phyloP scores from a whole-genome alignment of 371 early-diverging fungal genomes.

The Fennellomyces sp. region DNA sequence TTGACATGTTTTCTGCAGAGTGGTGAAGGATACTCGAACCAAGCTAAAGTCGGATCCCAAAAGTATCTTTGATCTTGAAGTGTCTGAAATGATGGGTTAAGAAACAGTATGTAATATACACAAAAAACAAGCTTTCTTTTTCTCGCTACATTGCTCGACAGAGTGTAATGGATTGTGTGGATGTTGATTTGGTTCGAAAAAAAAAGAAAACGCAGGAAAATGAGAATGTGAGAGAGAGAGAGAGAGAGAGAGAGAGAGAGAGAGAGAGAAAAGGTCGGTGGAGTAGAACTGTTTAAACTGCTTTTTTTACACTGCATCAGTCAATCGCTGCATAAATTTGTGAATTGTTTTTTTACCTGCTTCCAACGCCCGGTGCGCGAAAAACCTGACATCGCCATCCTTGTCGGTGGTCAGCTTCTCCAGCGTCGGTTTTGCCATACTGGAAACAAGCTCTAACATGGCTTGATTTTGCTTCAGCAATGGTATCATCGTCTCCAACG shows the following conservation, averaged over 20 bases:
- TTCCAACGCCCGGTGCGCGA: slow-evolving; percentile 81
- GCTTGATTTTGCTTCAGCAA: slow-evolving; percentile 74
- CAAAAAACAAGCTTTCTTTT: slow-evolving; percentile 7
- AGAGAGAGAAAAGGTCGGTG: neutral
- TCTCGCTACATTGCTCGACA: neutral
- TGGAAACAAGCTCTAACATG: slow-evolving; percentile 60
- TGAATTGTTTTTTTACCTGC: slow-evolving; percentile 10
- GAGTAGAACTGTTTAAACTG: no score
- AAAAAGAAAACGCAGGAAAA: neutral
- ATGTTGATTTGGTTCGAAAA: neutral
- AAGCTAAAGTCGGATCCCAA: slow-evolving; percentile 23
- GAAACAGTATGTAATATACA: slow-evolving; percentile 6
- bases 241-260: neutral
- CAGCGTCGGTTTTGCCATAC: slow-evolving; percentile 80
- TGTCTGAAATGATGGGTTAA: slow-evolving; percentile 46
- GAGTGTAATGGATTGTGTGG: neutral
- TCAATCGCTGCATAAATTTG: no score
- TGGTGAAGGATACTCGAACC: slow-evolving; percentile 38
- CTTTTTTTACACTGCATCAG: neutral
- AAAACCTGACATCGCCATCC: slow-evolving; percentile 94
- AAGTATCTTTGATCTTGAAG: slow-evolving; percentile 46
- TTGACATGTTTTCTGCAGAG: slow-evolving; percentile 19
- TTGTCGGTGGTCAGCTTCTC: slow-evolving; percentile 83
- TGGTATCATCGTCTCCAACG: slow-evolving; percentile 85
- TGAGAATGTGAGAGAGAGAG: neutral